Conservation (phyloP, 192 early-diverging fungal species). For the Backusella parvicylindrica region DNA sequence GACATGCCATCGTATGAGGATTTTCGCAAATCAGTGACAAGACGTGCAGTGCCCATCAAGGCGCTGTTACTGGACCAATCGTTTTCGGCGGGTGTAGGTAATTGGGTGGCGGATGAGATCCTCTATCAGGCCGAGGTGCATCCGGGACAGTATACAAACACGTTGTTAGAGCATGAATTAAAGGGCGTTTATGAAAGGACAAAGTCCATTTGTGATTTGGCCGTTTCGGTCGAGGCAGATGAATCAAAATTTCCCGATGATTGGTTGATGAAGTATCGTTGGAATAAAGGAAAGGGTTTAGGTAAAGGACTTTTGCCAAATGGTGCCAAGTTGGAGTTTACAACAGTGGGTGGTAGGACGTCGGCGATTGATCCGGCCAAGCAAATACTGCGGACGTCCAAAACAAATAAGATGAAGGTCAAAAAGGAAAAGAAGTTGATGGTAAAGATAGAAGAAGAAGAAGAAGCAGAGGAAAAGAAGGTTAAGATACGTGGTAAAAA, state of each 20-base stretch:
- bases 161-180: slow-evolving; percentile 49
- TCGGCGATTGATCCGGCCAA: not conserved
- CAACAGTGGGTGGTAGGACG: slow-evolving; percentile 44
- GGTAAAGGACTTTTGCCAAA: slow-evolving; percentile 43
- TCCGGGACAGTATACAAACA: slow-evolving; percentile 51
- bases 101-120: slow-evolving; percentile 86
- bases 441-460: not conserved
- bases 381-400: not conserved
- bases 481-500: not conserved
- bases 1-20: slow-evolving; percentile 45
- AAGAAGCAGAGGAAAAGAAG: not conserved
- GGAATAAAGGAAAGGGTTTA: slow-evolving; percentile 58
- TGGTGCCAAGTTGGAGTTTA: slow-evolving; percentile 60
- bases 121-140: slow-evolving; percentile 73
- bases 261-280: slow-evolving; percentile 82
- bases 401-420: not conserved
- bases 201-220: slow-evolving; percentile 43
- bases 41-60: slow-evolving; percentile 61
- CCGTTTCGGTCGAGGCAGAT: slow-evolving; percentile 68
- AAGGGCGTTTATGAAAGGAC: slow-evolving; percentile 44
- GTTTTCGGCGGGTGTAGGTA: slow-evolving; percentile 79
- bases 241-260: slow-evolving; percentile 55
- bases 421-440: not conserved
- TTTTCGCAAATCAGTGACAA: slow-evolving; percentile 42
- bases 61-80: slow-evolving; percentile 70